Conservation (phyloP, 441 rosid species). For the Cnidoscolus chayamansa region DNA sequence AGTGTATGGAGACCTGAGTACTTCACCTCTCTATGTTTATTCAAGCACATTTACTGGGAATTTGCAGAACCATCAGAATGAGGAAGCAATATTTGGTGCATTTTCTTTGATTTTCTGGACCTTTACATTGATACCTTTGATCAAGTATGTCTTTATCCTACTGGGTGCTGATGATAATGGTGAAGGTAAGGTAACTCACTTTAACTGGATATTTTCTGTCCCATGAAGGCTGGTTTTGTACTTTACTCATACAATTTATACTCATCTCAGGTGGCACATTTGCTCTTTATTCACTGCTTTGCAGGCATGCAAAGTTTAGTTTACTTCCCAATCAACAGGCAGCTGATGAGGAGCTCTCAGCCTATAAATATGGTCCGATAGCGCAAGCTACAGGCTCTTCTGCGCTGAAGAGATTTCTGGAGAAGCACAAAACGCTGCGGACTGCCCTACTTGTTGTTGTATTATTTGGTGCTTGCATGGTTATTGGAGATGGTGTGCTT, state of each 20-base stretch:
- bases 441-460: conserved; percentile 71
- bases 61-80: conserved; percentile 45
- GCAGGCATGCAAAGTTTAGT: conserved; percentile 81
- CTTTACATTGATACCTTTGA: conserved; percentile 64
- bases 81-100: conserved; percentile 70
- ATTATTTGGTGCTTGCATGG: conserved; percentile 78
- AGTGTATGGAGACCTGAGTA: conserved; percentile 77
- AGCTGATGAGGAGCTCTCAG: conserved; percentile 89
- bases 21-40: conserved; percentile 84
- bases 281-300: conserved; percentile 85
- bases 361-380: conserved; percentile 66
- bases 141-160: conserved; percentile 59
- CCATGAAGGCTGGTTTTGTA: neutral
- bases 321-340: conserved; percentile 94
- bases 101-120: conserved; percentile 93
- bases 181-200: conserved; percentile 51
- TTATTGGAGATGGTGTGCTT: conserved; percentile 79
- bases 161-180: conserved; percentile 78
- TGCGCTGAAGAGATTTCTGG: conserved; percentile 60
- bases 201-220: neutral
- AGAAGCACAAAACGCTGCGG: conserved; percentile 66
- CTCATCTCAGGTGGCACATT: conserved; percentile 70
- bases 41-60: conserved; percentile 56
- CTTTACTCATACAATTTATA: conserved; percentile 26
- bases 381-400: conserved; percentile 36